Percentiles rank a stretch among this genome's conserved stretches.
phyloP scores from a whole-genome alignment of 1,139 yeast genomes.

The Diutina ranongensis region DNA sequence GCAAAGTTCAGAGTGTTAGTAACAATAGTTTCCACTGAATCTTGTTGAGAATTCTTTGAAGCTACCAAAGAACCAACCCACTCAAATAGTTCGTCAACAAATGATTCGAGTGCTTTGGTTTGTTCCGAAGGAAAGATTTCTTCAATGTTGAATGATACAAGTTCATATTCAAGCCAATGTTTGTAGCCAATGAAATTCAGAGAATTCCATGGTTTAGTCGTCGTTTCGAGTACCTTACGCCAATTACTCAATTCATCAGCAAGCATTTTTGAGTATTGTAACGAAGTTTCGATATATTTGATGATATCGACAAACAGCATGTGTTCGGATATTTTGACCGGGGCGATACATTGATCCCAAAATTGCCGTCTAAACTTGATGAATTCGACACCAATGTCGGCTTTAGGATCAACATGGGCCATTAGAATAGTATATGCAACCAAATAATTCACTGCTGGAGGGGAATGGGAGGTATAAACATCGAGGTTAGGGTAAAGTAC shows the following conservation, averaged over 20 bases:
- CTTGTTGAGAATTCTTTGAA: background rate
- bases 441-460: background rate
- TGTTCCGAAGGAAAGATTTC: background rate
- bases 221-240: background rate
- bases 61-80: background rate
- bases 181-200: background rate
- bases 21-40: background rate
- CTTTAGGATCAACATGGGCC: background rate
- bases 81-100: background rate
- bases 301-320: background rate
- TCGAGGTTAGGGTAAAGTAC: constrained; percentile 1
- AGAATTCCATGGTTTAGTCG: constrained; percentile 2
- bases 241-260: background rate
- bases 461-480: background rate
- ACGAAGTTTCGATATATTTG: background rate
- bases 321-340: background rate
- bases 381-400: background rate
- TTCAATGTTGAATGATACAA: background rate
- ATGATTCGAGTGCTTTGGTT: background rate
- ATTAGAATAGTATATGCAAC: background rate
- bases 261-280: background rate
- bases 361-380: background rate
- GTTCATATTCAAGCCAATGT: background rate
- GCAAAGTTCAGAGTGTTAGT: background rate
- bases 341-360: background rate